Base-by-base conservation (phyloP, 495 filamentous ascomycete species). In the Usnea hakonensis region DNA sequence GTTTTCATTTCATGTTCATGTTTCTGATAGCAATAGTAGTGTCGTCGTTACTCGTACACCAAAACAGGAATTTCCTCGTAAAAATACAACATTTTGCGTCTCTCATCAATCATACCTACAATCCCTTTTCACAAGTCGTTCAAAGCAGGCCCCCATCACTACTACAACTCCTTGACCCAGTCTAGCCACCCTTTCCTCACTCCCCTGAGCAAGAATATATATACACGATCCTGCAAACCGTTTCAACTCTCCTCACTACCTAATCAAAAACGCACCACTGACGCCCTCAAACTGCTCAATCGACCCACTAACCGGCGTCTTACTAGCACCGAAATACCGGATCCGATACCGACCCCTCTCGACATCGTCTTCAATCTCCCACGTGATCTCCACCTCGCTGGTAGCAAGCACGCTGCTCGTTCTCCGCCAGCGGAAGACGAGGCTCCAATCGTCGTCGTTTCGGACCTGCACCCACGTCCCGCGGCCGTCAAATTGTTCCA, bases 241-340 rank as follows among this genome's bases (percentile, higher is more conserved):
- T 16, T 17, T 5, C 14, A 17, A 17, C 2, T 19, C 46, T 32
- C 19, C 7, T 60, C 26, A 67, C n/a, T n/a, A n/a, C 7, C 33
- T 65, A 41, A 89, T 75, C 17, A 65, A 37, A 75, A 97, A 96
- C 63, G 71, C 73, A 37, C 79, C 76, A 70, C 89, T 91, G 17
- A 80, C 26, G 19, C 36, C 58, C 54, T 67, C 65, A 46, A 58
- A 67, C 64, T 48, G 88, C 76, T 17, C 64, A 75, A 97, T 95
- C 62, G 70, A 72, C 37, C 79, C 76, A 70, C 89, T 90, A 17
- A 81, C 77, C 0, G 92, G 91, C 70, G 77, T 76, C 79, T 91
- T 97, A 30, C 84, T 80, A 73, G 95, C 90, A 0, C 93, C 93
- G 76, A 84, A 94, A 68, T 97, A 97, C 75, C 81, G 81, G 59